Evolutionary conservation across 164 flowering plant species (phyloP).

Genomic region (Euptelea pleiosperma): DNA sequence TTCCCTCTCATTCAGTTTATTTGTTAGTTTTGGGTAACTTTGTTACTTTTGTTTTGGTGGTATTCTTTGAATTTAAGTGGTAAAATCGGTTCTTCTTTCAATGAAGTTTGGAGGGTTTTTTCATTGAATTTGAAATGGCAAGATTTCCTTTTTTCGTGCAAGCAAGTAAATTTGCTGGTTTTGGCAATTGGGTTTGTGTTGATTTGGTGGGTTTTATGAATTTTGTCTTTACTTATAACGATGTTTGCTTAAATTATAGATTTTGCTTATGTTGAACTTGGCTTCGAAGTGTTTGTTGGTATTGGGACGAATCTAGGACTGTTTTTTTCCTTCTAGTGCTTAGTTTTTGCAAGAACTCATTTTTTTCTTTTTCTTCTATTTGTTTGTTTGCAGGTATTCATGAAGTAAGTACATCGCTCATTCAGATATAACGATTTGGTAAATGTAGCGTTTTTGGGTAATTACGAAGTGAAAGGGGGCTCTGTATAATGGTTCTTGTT

Average conservation of each 20-base stretch:
- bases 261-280: too few relatives aligned
- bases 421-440: slow-evolving; percentile 7
- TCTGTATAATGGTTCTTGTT: too few relatives aligned
- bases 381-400: slow-evolving; percentile 81
- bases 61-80: not conserved
- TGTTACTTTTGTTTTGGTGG: not conserved
- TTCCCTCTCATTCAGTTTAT: not conserved
- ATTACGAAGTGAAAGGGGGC: not conserved
- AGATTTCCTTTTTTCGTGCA: too few relatives aligned
- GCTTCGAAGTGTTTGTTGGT: too few relatives aligned
- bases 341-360: not conserved
- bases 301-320: too few relatives aligned
- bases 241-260: too few relatives aligned
- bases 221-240: too few relatives aligned
- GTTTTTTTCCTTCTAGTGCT: too few relatives aligned
- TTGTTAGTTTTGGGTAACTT: not conserved
- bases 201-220: slow-evolving; percentile 4
- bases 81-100: not conserved
- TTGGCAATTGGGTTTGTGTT: not conserved
- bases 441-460: not conserved
- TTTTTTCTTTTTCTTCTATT: slow-evolving; percentile 5
- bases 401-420: slow-evolving; percentile 71
- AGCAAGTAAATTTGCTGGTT: slow-evolving; percentile 3
- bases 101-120: not conserved
- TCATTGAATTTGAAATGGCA: not conserved